Evolutionary conservation across 78 protist genomes (phyloP), one percentile per base, ranked within the genome.

Genomic region (Chrysochromulina tobinii): DNA sequence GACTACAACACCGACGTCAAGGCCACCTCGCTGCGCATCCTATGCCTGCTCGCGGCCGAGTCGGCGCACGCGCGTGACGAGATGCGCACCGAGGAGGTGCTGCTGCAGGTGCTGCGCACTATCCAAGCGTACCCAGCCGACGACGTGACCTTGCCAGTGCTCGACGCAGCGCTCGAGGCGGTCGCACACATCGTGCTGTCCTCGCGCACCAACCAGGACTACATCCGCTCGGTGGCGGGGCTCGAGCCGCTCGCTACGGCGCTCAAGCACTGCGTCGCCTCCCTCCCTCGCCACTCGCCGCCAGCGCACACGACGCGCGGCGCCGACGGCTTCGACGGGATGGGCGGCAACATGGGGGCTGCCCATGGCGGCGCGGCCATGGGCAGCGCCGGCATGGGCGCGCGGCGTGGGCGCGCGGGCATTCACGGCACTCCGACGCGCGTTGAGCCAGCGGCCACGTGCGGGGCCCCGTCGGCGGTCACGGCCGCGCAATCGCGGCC

Each of bases 1-100:
- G 85, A 77, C 85, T 77, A 77, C 85, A 77, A 77, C 85, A 51
- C 85, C 25, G 61, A 1, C 38, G 53, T 77, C 61, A 5, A 21
- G 20, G 14, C 12, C 48, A 50, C 54, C 61, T 5, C 85, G 61
- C 85, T 77, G 27, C 85, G 53, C 38, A 50, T 77, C 61, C 61
- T 77, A 25, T 50, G 54, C 8, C 12, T 53, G 27, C 85, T 77
- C 85, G 85, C 85, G 23, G 6, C 55, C 17, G 59, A 1, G 61
- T 1, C 2, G 27, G 18, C 25, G 9, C 48, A 57, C 6, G 55
- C 54, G 20, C 57, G 85, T 8, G 54, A 77, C 20, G 61, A 77
- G 85, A 9, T 77, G 85, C 85, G 85, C 50, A 5, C 3, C 50
- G 85, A 77, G 85, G 85, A 51, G 15, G 54, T 9, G 79, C 54